Evolutionary conservation across 1,139 yeast species (phyloP), one percentile per base, ranked within the genome.

Genomic region (Tardiomyces depauwii): DNA sequence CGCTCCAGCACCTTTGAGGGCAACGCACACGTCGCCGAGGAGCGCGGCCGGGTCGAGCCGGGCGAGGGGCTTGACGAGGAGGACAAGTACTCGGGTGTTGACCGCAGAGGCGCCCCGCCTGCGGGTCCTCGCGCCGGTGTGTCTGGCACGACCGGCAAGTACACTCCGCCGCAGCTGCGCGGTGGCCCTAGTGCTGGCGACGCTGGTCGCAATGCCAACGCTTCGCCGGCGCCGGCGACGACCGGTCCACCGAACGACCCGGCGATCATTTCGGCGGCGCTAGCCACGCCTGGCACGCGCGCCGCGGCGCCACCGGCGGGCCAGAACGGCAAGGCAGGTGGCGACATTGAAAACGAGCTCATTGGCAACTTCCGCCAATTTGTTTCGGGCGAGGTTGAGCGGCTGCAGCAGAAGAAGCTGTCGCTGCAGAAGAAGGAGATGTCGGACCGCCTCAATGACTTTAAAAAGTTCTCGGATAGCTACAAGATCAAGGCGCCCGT

Each of bases 61-160:
- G 95, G 86, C 60, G 76, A 84, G 51, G 96, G 95, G 2, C 55
- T 85, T 55, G 97, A 91, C 63, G 98, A 91, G 66, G 99, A 93
- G 63, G 96, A 88, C 64, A 85, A 85, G 65, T 91, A 89, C 61
- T 87, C 96, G 2, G 97, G 97, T 42, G 98, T 91, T 45, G 77
- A 72, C 49, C 67, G 77, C 53, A 44, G 50, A 5, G 32, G 45
- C 14, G 30, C 43, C 23, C 39, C 38, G 41, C 30, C 27, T 3
- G 41, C 44, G 11, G 28, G 16, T 4, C 36, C 36, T 5, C 36
- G 36, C 5, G 36, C 36, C n/a, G 39, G 13, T n/a, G 21, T 10
- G 14, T n/a, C n/a, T 11, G 32, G 14, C 32, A 25, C 45, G 13
- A 28, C 43, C 18, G 75, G 74, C 4, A 70, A 69, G 53, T 77